Evolutionary conservation across 176 grass and related monocot genomes (phyloP).

Genomic region (Avena insularis): DNA sequence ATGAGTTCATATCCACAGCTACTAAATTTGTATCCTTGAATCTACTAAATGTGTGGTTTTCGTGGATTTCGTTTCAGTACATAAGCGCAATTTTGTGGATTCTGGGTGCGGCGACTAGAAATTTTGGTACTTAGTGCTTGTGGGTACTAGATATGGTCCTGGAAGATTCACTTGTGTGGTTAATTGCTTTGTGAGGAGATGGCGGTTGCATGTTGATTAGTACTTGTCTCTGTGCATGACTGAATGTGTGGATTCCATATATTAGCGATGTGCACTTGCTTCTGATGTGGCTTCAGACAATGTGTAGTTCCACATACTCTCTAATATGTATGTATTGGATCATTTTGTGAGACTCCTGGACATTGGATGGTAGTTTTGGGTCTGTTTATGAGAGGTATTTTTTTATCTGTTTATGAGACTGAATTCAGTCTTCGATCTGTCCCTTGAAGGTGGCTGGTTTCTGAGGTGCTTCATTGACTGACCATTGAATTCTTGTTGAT

Average conservation of each 20-base stretch:
- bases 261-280: background rate
- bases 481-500: background rate
- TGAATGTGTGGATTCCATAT: background rate
- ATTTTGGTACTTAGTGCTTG: background rate
- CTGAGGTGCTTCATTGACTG: constrained; percentile 5
- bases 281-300: background rate
- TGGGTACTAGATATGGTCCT: background rate
- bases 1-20: background rate
- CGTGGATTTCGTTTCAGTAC: no score
- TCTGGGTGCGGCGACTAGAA: background rate
- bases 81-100: background rate
- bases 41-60: constrained; percentile 19
- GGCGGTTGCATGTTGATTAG: background rate
- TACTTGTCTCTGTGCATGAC: background rate
- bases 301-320: background rate
- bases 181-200: constrained; percentile 3
- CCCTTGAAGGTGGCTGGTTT: background rate
- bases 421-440: background rate
- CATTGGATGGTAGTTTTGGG: constrained; percentile 12
- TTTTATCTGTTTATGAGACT: background rate
- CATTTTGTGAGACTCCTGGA: background rate
- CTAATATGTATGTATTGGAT: background rate
- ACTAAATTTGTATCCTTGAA: constrained; percentile 4
- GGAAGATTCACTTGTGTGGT: background rate
- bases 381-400: background rate